Evolutionary conservation across 768 basidiomycete genomes (phyloP).

Genomic region (Serendipita sp.): DNA sequence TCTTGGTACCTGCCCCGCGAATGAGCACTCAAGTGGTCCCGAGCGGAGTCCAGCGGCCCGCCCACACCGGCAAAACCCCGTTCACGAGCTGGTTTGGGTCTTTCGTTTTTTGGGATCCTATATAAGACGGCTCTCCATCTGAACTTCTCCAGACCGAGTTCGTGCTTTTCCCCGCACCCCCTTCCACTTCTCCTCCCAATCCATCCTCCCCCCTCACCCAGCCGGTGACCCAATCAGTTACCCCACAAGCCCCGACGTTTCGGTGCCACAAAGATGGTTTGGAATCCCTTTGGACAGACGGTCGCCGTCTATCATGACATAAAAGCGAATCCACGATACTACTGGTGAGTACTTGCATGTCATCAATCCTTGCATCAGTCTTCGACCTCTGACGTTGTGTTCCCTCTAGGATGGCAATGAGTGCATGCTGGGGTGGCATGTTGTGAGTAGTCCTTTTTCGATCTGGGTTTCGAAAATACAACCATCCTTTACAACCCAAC

Average conservation of each 20-base stretch:
- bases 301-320: not conserved
- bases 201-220: not conserved
- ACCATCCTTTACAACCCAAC: not conserved
- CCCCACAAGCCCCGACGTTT: too few relatives aligned
- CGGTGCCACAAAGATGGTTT: too few relatives aligned
- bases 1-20: too few relatives aligned
- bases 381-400: not conserved
- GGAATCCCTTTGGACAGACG: not conserved
- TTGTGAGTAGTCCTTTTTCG: not conserved
- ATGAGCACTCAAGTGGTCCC: too few relatives aligned
- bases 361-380: not conserved
- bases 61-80: too few relatives aligned
- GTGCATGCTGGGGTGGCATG: conserved; percentile 7
- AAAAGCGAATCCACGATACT: not conserved
- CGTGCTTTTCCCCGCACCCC: not conserved
- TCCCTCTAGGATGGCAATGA: not conserved
- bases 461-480: too few relatives aligned
- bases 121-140: too few relatives aligned
- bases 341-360: not conserved
- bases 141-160: not conserved
- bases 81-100: too few relatives aligned
- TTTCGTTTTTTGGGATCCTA: too few relatives aligned
- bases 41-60: too few relatives aligned
- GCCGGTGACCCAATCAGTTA: too few relatives aligned
- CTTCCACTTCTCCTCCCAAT: not conserved